phyloP scores from a whole-genome alignment of 2,329 filamentous ascomycete genomes.

The Raffaelea ambrosiae region DNA sequence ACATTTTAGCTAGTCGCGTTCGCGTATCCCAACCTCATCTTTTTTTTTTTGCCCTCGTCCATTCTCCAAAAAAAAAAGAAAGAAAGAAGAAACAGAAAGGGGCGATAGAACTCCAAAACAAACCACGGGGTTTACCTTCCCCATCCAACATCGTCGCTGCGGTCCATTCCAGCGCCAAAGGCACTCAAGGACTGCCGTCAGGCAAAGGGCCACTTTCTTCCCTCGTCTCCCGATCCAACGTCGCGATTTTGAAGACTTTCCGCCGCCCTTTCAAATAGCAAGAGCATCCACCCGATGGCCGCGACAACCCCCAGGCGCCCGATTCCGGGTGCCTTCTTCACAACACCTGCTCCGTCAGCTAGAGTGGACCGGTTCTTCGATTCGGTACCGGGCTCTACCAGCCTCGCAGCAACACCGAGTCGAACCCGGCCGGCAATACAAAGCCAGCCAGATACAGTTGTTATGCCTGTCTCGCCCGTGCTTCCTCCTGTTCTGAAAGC shows the following conservation, averaged over 20 bases:
- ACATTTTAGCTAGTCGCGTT: neutral
- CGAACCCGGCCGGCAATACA: neutral
- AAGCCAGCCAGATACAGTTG: constrained; percentile 22
- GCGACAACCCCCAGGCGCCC: constrained; percentile 61
- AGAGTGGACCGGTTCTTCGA: constrained; percentile 43
- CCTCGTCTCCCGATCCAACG: too few relatives aligned
- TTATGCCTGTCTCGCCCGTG: constrained; percentile 31
- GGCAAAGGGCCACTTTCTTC: too few relatives aligned
- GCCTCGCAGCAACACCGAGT: constrained; percentile 10
- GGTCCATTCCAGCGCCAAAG: too few relatives aligned
- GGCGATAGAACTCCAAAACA: too few relatives aligned
- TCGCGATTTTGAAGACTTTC: too few relatives aligned
- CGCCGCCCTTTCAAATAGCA: too few relatives aligned
- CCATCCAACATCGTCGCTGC: too few relatives aligned
- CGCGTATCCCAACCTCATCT: neutral
- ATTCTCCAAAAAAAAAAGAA: too few relatives aligned
- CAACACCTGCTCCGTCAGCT: constrained; percentile 58
- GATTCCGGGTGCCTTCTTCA: constrained; percentile 66
- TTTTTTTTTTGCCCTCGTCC: too few relatives aligned
- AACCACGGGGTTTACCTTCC: too few relatives aligned
- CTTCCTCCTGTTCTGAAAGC: constrained; percentile 62
- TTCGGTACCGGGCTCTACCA: constrained; percentile 14
- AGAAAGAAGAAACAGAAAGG: too few relatives aligned
- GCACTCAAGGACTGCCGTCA: too few relatives aligned
- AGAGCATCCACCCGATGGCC: constrained; percentile 32